phyloP scores from a whole-genome alignment of 805 yeast genomes.

The Barnettozyma californica region DNA sequence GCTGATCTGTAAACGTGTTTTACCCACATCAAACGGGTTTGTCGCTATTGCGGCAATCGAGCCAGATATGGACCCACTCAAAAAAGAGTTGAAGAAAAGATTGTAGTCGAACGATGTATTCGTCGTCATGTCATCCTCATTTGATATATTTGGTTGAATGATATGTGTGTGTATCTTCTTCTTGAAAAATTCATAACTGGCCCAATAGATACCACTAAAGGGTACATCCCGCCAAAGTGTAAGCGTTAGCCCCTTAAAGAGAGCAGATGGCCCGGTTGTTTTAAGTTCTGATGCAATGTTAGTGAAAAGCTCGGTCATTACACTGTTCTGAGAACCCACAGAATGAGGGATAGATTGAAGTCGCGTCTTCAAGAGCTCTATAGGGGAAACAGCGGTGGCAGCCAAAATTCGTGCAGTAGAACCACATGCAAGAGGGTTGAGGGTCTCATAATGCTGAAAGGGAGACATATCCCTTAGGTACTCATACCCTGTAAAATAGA shows the following conservation, averaged over 20 bases:
- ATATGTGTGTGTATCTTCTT: slow-evolving; percentile 6
- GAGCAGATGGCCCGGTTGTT: slow-evolving; percentile 50
- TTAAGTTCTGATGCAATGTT: slow-evolving; percentile 50
- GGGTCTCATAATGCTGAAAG: slow-evolving; percentile 30
- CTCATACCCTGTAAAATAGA: slow-evolving; percentile 93
- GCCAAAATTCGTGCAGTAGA: slow-evolving; percentile 76
- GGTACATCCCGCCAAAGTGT: slow-evolving; percentile 98
- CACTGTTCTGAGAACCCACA: slow-evolving; percentile 17
- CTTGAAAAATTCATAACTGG: slow-evolving; percentile 54
- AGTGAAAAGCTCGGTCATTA: slow-evolving; percentile 41
- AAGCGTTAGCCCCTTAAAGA: slow-evolving; percentile 81
- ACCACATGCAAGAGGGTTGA: slow-evolving; percentile 83
- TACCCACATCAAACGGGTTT: slow-evolving; percentile 96
- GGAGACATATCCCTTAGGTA: slow-evolving; percentile 74
- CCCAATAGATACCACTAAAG: slow-evolving; percentile 93
- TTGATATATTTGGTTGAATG: background rate
- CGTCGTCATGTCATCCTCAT: background rate
- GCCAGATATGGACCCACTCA: slow-evolving; percentile 83
- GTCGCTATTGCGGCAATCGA: slow-evolving; percentile 79
- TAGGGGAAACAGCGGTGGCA: slow-evolving; percentile 80
- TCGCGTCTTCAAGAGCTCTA: slow-evolving; percentile 83
- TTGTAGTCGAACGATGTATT: slow-evolving; percentile 27
- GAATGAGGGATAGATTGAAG: slow-evolving; percentile 78
- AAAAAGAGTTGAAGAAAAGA: slow-evolving; percentile 58
- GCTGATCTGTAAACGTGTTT: slow-evolving; percentile 81